phyloP scores from a whole-genome alignment of 345 rosid genomes.

The Rubroshorea leprosula region DNA sequence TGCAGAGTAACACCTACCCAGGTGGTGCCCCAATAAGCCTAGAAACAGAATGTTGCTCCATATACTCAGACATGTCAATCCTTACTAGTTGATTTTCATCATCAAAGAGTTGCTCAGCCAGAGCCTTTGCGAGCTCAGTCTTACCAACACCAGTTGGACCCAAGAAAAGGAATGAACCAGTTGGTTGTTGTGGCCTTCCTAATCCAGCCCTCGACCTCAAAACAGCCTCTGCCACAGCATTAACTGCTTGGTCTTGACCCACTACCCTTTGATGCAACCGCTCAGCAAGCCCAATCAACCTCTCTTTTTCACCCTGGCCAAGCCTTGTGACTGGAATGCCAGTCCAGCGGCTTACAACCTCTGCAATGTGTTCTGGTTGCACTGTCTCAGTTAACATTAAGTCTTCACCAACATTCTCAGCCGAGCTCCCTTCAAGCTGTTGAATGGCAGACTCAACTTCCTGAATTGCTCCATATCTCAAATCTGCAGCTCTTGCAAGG shows the following conservation, averaged over 20 bases:
- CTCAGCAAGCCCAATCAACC: conserved; percentile 70
- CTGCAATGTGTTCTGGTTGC: conserved; percentile 86
- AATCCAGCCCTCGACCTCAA: conserved; percentile 81
- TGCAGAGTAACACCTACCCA: conserved; percentile 36
- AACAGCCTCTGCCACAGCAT: conserved; percentile 78
- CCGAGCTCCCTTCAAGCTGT: conserved; percentile 49
- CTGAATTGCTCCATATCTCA: conserved; percentile 78
- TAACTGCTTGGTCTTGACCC: conserved; percentile 78
- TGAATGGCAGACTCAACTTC: conserved; percentile 73
- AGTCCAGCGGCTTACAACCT: conserved; percentile 93
- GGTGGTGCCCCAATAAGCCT: conserved; percentile 89
- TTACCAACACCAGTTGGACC: conserved; percentile 98
- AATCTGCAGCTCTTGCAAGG: conserved; percentile 83
- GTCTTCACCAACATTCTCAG: conserved; percentile 34
- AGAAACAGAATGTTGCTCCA: conserved; percentile 84
- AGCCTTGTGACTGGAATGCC: conserved; percentile 91
- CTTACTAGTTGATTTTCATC: conserved; percentile 71
- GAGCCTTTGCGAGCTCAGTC: conserved; percentile 90
- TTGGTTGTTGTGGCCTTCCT: conserved; percentile 95
- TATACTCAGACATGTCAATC: conserved; percentile 83
- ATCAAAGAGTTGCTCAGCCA: conserved; percentile 87
- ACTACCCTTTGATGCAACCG: conserved; percentile 81
- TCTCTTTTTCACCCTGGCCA: conserved; percentile 77
- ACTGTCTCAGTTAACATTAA: conserved; percentile 80
- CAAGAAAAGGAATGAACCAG: conserved; percentile 82